Percentiles rank a stretch among this genome's conserved stretches.
Evolutionary conservation across 352 stramenopile genomes (phyloP).

Genomic region (Lagenidium sp.): DNA sequence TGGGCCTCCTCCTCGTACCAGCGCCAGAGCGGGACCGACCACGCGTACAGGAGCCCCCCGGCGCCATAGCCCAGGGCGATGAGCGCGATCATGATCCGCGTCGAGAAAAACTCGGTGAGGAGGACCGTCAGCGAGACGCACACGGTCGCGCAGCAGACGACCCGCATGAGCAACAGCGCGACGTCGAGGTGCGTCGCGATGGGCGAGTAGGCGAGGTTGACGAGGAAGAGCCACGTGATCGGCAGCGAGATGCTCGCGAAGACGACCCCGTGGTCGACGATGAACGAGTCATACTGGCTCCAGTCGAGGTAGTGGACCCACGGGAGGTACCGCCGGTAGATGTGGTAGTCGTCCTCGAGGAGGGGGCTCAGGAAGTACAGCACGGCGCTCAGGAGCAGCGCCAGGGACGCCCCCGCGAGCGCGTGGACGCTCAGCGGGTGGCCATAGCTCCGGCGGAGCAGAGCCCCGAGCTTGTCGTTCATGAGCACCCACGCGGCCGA

Average conservation of each 20-base stretch:
- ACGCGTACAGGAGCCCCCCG: constrained; percentile 64
- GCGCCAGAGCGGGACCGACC: constrained; percentile 63
- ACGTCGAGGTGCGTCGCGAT: constrained; percentile 35
- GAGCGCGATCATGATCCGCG: constrained; percentile 59
- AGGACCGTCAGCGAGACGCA: constrained; percentile 65
- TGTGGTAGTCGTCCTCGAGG: constrained; percentile 37
- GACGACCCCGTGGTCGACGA: constrained; percentile 61
- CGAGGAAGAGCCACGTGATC: constrained; percentile 48
- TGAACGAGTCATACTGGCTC: constrained; percentile 61
- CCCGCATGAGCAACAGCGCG: constrained; percentile 42
- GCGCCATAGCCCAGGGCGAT: constrained; percentile 55
- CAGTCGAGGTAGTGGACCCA: constrained; percentile 49
- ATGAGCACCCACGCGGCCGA: constrained; percentile 6
- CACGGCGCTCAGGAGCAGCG: constrained; percentile 35
- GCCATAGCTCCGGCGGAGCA: constrained; percentile 48
- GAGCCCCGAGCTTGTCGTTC: constrained; percentile 21
- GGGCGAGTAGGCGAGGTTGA: constrained; percentile 58
- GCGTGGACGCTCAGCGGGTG: constrained; percentile 45
- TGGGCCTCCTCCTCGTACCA: constrained; percentile 65
- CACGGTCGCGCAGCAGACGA: constrained; percentile 55
- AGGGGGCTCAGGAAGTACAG: constrained; percentile 48
- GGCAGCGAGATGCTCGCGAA: constrained; percentile 53
- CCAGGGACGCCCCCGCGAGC: constrained; percentile 31
- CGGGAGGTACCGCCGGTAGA: constrained; percentile 40
- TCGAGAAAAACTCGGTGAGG: constrained; percentile 67